Evolutionary conservation across 148 eudicot species (phyloP), one percentile per base, ranked within the genome.

Genomic region (Heliosperma pusillum): DNA sequence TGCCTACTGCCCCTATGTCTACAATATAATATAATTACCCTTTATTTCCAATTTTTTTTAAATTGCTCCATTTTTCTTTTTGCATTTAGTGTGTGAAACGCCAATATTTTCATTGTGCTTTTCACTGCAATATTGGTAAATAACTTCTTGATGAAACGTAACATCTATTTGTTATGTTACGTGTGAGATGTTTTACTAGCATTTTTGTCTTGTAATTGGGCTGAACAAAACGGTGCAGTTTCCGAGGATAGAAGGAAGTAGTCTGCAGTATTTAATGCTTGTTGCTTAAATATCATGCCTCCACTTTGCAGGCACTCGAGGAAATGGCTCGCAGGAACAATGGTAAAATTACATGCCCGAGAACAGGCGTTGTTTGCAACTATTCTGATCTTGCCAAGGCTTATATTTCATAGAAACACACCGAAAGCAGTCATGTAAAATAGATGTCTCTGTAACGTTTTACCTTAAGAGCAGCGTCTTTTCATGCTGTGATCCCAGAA

Each of bases 321-420:
- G 97, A 96, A 63, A 92, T 96, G 97, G 90, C 99, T 1, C 83
- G 66, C 67, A 89, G 86, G 76, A 96, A 92, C 81, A 75, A 82
- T 72, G 99, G 99, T 8, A 86, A 80, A 79, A 89, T 96, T 62
- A 92, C 94, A 13, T 96, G 99, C 66, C 99, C 99, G 0, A 87
- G 97, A 82, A 90, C 97, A 60, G 93, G 97, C 72, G 8, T 44
- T 2, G 86, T 83, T 67, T 96, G 86, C 85, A 84, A 85, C 81
- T 93, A 84, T 71, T 71, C 87, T 16, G 91, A 91, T 33, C 87
- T 93, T 69, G 74, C 87, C 9, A 93, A 89, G 78, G 97, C 92
- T 29, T 93, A 80, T 73, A 89, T 93, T 73, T 93, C 98, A 21
- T 91, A 84, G 83, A 73, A 52, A 12, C 58, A 47, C 55, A 73